Conservation (phyloP, 2,329 filamentous ascomycete species). For the Paraphaeosphaeria minitans region DNA sequence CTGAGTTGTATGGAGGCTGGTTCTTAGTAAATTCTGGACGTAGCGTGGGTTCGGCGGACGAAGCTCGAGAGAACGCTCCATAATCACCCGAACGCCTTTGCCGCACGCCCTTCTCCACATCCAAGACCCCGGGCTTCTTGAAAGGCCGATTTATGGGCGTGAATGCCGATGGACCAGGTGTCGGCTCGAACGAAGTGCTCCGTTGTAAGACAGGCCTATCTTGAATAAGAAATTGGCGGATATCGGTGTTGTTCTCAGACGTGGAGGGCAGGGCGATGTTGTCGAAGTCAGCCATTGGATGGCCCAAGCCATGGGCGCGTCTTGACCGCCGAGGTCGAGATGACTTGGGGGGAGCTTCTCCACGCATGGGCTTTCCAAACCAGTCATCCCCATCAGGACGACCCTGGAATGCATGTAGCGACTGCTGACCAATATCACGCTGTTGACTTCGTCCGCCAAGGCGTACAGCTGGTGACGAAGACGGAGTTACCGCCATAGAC, state of each 20-base stretch:
- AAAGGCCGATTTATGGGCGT: constrained; percentile 16
- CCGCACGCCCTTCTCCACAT: not conserved
- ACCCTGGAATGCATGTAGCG: constrained; percentile 28
- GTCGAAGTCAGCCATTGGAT: not conserved
- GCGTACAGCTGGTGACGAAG: constrained; percentile 2
- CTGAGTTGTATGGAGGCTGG: not conserved
- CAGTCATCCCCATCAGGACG: constrained; percentile 21
- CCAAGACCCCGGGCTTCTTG: not conserved
- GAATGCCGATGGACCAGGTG: constrained; percentile 10
- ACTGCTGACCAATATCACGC: constrained; percentile 32
- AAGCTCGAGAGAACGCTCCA: constrained; percentile 1
- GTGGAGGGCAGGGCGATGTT: not conserved
- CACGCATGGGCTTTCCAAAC: constrained; percentile 27
- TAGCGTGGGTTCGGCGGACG: constrained; percentile 4
- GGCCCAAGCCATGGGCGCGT: not conserved
- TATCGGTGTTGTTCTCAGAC: constrained; percentile 29
- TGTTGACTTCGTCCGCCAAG: constrained; percentile 10
- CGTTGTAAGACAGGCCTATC: not conserved
- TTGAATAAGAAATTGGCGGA: constrained; percentile 30
- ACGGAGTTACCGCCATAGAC: not conserved
- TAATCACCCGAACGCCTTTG: not conserved
- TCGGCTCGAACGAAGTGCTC: not conserved
- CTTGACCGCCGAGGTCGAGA: constrained; percentile 15
- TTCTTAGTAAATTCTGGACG: not conserved
- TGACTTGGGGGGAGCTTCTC: not conserved